Evolutionary conservation across 129 eudicot genomes (phyloP), one percentile per base, ranked within the genome.

Genomic region (Ambrosia artemisiifolia): DNA sequence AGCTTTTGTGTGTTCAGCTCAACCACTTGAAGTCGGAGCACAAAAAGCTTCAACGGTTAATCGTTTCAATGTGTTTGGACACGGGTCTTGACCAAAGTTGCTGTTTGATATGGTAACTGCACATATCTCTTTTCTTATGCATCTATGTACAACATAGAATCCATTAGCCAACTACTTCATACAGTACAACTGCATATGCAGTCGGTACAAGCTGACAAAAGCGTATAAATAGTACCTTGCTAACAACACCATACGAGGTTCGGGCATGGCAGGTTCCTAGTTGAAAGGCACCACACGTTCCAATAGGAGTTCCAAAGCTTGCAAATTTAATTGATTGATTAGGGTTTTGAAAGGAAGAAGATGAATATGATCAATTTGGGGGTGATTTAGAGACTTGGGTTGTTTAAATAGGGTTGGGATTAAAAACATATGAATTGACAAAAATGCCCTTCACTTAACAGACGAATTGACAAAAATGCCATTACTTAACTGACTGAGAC

Each of bases 261-360:
- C 88, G 72, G 71, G 96, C 99, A 78, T 95, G 99, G 76, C 99
- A 95, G 70, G 85, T 47, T 79, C 99, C 96, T 81, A 77, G 75
- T 77, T 79, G 85, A 78, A 88, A 95, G 70, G 75, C 76, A 24
- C 99, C 99, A 67, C 99, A 95, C 55, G 88, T 85, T 76, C 99
- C 99, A 0, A 75, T 30, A 47, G 99, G 99, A 70, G 97, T 95
- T 64, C 97, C 99, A 72, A 90, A 95, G 80, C 99, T 95, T 16
- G 99, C 99, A 77, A 95, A 95, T 67, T 91, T 91, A 62, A 95
- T 95, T 4, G 96, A 72, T n/a, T n/a, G n/a, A n/a, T n/a, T n/a
- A n/a, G n/a, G n/a, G n/a, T n/a, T n/a, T n/a, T n/a, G n/a, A n/a
- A n/a, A n/a, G n/a, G n/a, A n/a, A n/a, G n/a, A n/a, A n/a, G n/a